These are phyloP conservation scores for Inosperma sp. DNA, from an alignment of 768 basidiomycete species.

Conservation along the genomic window DNA sequence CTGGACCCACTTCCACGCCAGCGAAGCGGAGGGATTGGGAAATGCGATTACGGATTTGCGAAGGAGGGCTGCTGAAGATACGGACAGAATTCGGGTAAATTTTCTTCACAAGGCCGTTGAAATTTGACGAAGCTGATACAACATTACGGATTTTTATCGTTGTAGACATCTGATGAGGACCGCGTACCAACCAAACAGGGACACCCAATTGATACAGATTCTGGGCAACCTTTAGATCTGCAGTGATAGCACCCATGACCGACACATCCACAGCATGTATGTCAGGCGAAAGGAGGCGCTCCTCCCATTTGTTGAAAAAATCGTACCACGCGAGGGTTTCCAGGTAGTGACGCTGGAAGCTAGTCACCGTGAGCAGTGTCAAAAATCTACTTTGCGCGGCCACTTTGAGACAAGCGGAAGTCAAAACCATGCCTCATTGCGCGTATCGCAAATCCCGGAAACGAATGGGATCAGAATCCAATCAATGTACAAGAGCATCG, in stretches of 20 bases:
- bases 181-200: conserved; percentile 2
- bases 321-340: too few species aligned
- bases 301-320: background rate
- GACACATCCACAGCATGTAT: background rate
- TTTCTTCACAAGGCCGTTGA: background rate
- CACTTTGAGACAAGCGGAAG: background rate
- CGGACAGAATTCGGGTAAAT: background rate
- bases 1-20: background rate
- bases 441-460: background rate
- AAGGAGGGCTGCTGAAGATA: background rate
- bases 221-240: background rate
- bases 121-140: background rate
- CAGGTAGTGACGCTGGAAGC: background rate
- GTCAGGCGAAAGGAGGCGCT: background rate
- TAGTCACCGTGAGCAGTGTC: background rate
- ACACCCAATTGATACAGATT: background rate
- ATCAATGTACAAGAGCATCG: background rate
- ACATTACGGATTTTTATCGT: background rate
- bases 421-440: background rate
- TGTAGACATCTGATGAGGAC: background rate
- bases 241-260: conserved; percentile 2
- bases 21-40: background rate
- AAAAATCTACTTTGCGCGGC: background rate
- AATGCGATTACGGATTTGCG: background rate
- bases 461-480: background rate